Evolutionary conservation across 495 filamentous ascomycete species (phyloP), one percentile per base, ranked within the genome.

Genomic region (Aspergillus panamensis): DNA sequence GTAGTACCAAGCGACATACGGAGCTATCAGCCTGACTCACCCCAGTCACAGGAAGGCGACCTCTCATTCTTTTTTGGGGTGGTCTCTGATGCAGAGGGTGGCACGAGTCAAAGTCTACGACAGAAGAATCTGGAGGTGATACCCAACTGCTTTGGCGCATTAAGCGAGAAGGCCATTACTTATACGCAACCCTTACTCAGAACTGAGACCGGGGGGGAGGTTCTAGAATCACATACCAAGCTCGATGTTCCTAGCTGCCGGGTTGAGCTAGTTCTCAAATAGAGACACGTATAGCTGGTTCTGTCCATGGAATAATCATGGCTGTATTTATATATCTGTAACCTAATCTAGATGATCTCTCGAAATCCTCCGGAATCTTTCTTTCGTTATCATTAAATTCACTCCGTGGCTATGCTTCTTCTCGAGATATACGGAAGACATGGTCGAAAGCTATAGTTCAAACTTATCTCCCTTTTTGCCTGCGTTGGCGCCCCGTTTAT

Each of bases 161-260:
- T 81, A 37, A 81, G 78, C 8, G 79, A 80, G 49, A 76, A 78
- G 55, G 76, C 74, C 17, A 77, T 83, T 50, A 74, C 70, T 13
- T 78, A 75, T 56, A 61, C 67, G 17, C 72, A 73, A 53, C 69
- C 69, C 14, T 25, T 68, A 37, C 12, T 47, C 16, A 39, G 19
- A n/a, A 8, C 21, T 0, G 45, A 17, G 35, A 51, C 55, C 43
- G 48, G 33, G 9, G 60, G 43, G 51, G 55, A 45, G 19, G 42
- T 16, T 25, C 48, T 54, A 7, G 58, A 65, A 29, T 70, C 65
- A 42, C 61, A 59, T 50, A 76, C 74, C 0, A 77, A 79, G 47
- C 55, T 79, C n/a, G 68, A 76, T 55, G 64, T 79, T 20, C 71
- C 76, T 21, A 73, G 74, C 30, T 73, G 62, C 35, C 66, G 69